phyloP scores from a whole-genome alignment of 2,329 filamentous ascomycete species.

The Colletotrichum lindemuthianum region DNA sequence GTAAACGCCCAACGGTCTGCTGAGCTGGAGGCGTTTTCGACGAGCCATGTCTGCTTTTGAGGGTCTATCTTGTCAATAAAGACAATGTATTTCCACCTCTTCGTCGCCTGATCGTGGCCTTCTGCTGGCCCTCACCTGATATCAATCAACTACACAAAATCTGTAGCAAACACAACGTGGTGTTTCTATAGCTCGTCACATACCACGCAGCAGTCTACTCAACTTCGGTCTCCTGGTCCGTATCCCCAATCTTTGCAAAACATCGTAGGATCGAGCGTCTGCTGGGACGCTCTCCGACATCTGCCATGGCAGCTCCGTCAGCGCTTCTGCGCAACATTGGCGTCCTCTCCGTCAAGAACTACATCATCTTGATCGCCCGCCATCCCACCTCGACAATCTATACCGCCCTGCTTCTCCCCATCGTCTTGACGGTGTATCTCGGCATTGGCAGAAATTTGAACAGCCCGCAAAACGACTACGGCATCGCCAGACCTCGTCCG shows the following conservation, averaged over 20 bases:
- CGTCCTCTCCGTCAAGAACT: conserved; percentile 71
- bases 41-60: background rate
- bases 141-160: too few relatives aligned
- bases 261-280: background rate
- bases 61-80: background rate
- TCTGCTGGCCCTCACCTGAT: too few relatives aligned
- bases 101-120: background rate
- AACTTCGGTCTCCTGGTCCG: background rate
- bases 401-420: conserved; percentile 68
- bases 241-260: background rate
- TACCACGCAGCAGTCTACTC: background rate
- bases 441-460: conserved; percentile 85
- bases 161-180: background rate
- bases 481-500: conserved; percentile 71
- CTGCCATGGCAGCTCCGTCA: conserved; percentile 20
- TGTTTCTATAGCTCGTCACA: background rate
- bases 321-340: conserved; percentile 58
- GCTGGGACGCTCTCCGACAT: background rate
- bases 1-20: background rate
- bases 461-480: conserved; percentile 78
- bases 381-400: conserved; percentile 62
- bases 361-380: conserved; percentile 64
- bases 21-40: background rate
- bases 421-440: conserved; percentile 67
- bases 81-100: background rate